These are phyloP conservation scores for Ceratonia siliqua DNA, from an alignment of 306 rosid species.

Conservation along the genomic window DNA sequence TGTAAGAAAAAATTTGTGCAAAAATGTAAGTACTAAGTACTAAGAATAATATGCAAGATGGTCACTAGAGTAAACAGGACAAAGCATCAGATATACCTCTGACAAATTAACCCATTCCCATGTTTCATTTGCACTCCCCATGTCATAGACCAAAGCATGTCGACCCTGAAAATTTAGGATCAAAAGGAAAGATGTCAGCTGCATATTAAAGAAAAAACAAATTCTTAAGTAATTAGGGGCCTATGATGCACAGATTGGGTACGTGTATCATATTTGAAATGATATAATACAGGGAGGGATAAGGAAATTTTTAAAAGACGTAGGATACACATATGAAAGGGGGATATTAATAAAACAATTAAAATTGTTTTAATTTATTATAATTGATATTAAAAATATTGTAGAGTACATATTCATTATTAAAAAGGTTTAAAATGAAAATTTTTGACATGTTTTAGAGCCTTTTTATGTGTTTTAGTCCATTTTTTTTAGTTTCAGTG, in stretches of 20 bases:
- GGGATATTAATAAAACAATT: background rate
- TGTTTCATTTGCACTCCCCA: conserved; percentile 68
- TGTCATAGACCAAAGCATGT: conserved; percentile 82
- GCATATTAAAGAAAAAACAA: conserved; percentile 27
- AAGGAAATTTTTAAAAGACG: background rate
- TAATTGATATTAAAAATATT: background rate
- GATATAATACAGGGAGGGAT: background rate
- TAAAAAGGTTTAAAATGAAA: background rate
- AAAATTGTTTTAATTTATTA: background rate
- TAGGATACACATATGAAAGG: background rate
- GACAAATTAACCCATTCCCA: conserved; percentile 93
- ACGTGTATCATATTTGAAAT: background rate
- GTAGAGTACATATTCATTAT: background rate
- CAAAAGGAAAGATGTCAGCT: conserved; percentile 23
- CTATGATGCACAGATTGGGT: background rate
- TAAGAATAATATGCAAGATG: background rate
- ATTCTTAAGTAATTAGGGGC: conserved; percentile 7
- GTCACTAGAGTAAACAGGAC: background rate
- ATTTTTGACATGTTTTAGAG: background rate
- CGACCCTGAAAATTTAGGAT: conserved; percentile 63
- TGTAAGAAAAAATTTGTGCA: background rate
- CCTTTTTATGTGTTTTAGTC: background rate
- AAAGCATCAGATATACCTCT: conserved; percentile 61
- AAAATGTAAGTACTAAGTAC: background rate
- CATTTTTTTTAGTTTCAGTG: background rate